Base-by-base conservation (phyloP, 495 filamentous ascomycete species). In the Ascobolus immersus region DNA sequence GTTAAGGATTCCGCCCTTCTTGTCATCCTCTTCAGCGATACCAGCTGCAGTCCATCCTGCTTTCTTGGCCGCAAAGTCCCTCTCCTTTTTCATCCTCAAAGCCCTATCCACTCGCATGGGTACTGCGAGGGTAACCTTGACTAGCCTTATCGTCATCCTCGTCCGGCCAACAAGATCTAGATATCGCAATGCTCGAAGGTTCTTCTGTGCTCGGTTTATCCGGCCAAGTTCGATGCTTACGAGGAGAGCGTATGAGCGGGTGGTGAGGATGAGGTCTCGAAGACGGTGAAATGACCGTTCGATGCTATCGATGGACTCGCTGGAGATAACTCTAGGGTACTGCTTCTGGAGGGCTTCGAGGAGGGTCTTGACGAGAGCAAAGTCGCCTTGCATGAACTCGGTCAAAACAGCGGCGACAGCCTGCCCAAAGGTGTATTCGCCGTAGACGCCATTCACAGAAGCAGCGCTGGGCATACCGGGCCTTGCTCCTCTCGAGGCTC, bases 321-420 rank as follows among this genome's bases (percentile, higher is more conserved):
- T 48, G 32, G 49, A 55, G 14, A 58, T 39, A 4, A 57, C 35
- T 18, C 49, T 44, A 6, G 55, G 55, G 37, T 57, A 58, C 28
- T 50, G 48, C 12, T 34, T 32, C 22, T 51, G 45, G 23, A 55
- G 32, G 15, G 44, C 37, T 37, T 50, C 46, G 7, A 58, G 42
- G 24, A 47, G 46, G 26, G 44, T 35, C 18, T 55, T 39, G 12
- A 58, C 55, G 13, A 54, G 40, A 1, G 36, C 45, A 32, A 58
- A 57, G 39, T 57, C 55, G 3, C 55, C 55, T 20, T 39, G 50
- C 30, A 58, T 47, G 23, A 58, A 57, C 40, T 58, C 55, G n/a
- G 55, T 42, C 10, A 57, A 37, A 14, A 58, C 48, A 18, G 48
- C 41, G 21, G 50, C 45, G 13, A 57, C 54, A 0, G 54, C 54